Base-by-base conservation (phyloP, 1,284 basidiomycete genomes). In the Coniferiporia sulphurascens region DNA sequence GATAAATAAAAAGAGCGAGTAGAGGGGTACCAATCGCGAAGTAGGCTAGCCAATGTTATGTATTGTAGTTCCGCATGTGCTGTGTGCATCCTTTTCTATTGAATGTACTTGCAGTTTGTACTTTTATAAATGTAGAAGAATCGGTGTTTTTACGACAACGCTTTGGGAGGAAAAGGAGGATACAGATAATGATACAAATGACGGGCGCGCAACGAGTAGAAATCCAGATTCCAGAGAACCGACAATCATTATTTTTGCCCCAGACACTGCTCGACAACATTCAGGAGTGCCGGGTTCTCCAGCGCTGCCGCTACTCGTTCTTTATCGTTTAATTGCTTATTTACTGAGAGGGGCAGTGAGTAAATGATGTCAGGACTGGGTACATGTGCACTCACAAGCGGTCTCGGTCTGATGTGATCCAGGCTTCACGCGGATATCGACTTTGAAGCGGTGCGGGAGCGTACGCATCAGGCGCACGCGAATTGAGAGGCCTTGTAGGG, bases 261-360 rank as follows among this genome's bases (percentile, higher is more conserved):
- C 41, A 98, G 78, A 70, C 93, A 95, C 52, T 90, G 89, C 71
- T 98, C 94, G 2, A 99, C 86, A 0, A 95, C 93, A 58, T 89
- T 87, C 3, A 98, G 73, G 4, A 99, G 80, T 46, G 91, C 85
- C 9, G 83, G 81, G 72, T 99, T 99, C 73, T 99, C 96, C 41
- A 99, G 78, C 0, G 96, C 97, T 8, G 97, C 97, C 22, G 95
- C 95, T 0, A 99, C 97, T 52, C 96, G 82, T 74, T 99, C 96
- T 74, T 99, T 99, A 76, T 99, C 96, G 70, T 99, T 98, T 50
- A 99, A 79, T 71, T 99, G 96, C 73, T 98, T 99, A 77, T 99
- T 99, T 36, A 98, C 95, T 93, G 63, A 5, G 21, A 10, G 48
- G 32, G 10, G 27, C 12, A 10, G 27, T 46, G n/a, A 62, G 46